These are phyloP conservation scores for Akanthomyces muscarius DNA, from an alignment of 2,329 filamentous ascomycete species.

Conservation along the genomic window DNA sequence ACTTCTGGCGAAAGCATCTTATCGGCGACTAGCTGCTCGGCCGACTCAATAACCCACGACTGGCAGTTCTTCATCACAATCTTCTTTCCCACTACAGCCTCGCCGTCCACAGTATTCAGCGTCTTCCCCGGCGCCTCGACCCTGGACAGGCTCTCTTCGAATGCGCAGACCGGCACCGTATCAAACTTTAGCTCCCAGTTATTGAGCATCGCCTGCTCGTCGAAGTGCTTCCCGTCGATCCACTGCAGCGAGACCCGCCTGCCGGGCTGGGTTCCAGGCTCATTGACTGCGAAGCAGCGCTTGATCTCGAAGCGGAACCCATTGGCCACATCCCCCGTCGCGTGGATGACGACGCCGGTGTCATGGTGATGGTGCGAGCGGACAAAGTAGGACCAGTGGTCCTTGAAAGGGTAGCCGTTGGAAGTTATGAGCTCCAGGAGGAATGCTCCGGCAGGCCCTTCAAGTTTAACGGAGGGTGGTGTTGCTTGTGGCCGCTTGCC, in stretches of 20 bases:
- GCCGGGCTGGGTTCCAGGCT: slow-evolving; percentile 19
- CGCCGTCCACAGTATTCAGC: slow-evolving; percentile 16
- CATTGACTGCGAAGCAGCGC: slow-evolving; percentile 25
- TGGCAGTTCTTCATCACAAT: slow-evolving; percentile 32
- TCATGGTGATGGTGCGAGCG: slow-evolving; percentile 16
- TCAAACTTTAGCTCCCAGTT: slow-evolving; percentile 22
- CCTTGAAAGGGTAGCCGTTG: slow-evolving; percentile 32
- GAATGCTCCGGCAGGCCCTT: slow-evolving; percentile 23
- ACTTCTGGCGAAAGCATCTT: slow-evolving; percentile 25
- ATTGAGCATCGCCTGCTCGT: slow-evolving; percentile 27
- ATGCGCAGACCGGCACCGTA: slow-evolving; percentile 23
- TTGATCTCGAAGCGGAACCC: slow-evolving; percentile 31
- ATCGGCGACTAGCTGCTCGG: slow-evolving; percentile 27
- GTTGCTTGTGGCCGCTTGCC: not conserved
- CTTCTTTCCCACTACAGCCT: slow-evolving; percentile 18
- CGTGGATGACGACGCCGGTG: slow-evolving; percentile 29
- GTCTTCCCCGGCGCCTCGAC: slow-evolving; percentile 21
- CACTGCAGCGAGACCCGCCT: slow-evolving; percentile 30
- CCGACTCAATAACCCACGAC: slow-evolving; percentile 34
- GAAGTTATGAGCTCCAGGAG: slow-evolving; percentile 29
- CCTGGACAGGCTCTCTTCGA: slow-evolving; percentile 25
- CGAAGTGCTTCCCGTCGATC: slow-evolving; percentile 24
- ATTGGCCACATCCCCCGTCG: slow-evolving; percentile 29
- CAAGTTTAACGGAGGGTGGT: slow-evolving; percentile 1
- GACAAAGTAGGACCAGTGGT: slow-evolving; percentile 35